Base-by-base conservation (phyloP, 2,329 filamentous ascomycete species). In the Dichotomopilus funicola region DNA sequence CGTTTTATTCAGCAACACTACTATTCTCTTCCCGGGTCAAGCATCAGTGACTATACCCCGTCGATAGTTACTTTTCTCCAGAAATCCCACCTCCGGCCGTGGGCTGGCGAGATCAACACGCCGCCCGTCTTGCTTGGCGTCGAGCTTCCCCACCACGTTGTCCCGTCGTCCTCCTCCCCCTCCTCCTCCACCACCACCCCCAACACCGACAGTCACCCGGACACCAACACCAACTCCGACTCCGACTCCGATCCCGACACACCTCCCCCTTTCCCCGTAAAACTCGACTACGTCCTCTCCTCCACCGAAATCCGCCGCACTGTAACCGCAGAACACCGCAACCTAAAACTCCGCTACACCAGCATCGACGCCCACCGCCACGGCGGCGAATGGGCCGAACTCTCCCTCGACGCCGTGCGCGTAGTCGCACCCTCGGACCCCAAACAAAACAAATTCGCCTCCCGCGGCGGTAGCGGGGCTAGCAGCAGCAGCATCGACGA, bases 221-320 rank as follows among this genome's bases (percentile, higher is more conserved):
- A 33, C 43, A 10, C 35, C 35, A 8, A 44, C 31, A 44, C n/a
- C 34, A 19, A 31, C 7, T 35, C 27, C 27, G 27, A 35, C 2
- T 42, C 53, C 43, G 56, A 62, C 12, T 13, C 27, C 4, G 5
- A 9, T 31, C 6, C 7, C 43, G 19, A 45, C 40, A 10, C 6
- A 45, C 10, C 31, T n/a, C 42, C 6, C 3, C 19, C 19, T 27
- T 3, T 3, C 19, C 19, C 19, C 19, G 54, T 62, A 47, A 27
- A 54, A 12, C 13, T 67, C 6, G 59, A 65, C 53, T 77, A 77
- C 67, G 58, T 72, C 12, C 80, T 82, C 64, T 70, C 72, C 48
- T 78, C 79, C 6, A 70, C 81, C 1, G 79, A 83, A 62, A 70
- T 82, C 41, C 78, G 75, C 46, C 76, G 77, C 55, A 67, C 70